Evolutionary conservation across 1,284 basidiomycete species (phyloP).

Genomic region (Gymnopus androsaceus): DNA sequence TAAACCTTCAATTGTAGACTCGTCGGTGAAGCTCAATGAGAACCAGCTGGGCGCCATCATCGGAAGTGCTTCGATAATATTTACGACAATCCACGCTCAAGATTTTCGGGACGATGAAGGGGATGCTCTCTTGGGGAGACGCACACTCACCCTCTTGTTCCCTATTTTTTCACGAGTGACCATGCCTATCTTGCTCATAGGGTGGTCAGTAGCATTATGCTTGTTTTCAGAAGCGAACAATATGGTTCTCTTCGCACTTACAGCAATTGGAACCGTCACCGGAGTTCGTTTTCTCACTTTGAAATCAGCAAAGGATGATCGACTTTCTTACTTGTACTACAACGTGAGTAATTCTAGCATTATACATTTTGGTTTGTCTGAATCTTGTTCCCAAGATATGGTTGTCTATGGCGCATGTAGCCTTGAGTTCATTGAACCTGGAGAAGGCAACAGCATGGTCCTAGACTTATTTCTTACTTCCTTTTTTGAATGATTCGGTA

Average conservation of each 20-base stretch:
- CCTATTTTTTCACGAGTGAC: constrained; percentile 9
- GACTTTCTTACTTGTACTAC: constrained; percentile 10
- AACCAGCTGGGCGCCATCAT: constrained; percentile 24
- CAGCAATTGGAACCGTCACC: neutral
- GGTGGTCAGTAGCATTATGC: constrained; percentile 6
- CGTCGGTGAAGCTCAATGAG: neutral
- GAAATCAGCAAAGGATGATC: constrained; percentile 3
- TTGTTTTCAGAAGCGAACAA: neutral
- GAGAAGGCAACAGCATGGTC: neutral
- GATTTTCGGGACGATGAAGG: constrained; percentile 41
- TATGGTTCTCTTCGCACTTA: neutral
- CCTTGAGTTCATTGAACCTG: neutral
- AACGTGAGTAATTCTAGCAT: constrained; percentile 5
- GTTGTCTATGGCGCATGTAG: constrained; percentile 6
- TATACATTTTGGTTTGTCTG: neutral
- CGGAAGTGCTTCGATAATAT: constrained; percentile 31
- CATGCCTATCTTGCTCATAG: constrained; percentile 11
- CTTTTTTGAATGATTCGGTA: no score
- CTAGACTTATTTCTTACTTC: no score
- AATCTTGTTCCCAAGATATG: neutral
- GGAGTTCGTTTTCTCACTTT: constrained; percentile 9
- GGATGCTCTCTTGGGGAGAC: constrained; percentile 30
- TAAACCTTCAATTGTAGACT: neutral
- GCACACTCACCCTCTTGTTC: constrained; percentile 31
- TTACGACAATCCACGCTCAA: constrained; percentile 41